These are phyloP conservation scores for Komagataella pseudopastoris DNA, from an alignment of 805 yeast species.

Conservation along the genomic window DNA sequence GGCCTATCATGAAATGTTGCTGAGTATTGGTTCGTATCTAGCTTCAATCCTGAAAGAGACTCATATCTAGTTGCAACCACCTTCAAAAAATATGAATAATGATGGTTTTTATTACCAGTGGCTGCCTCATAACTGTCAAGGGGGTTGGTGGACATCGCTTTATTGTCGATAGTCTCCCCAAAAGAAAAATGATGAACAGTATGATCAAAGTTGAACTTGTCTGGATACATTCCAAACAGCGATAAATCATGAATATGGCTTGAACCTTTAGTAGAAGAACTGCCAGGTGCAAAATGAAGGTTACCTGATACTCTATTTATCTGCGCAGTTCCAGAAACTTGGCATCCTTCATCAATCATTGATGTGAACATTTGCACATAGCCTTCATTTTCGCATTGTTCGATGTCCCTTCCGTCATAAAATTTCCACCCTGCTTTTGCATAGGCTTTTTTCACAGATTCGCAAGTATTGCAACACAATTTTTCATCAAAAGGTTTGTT, in stretches of 20 bases:
- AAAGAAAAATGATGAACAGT: constrained; percentile 69
- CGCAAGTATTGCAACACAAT: constrained; percentile 78
- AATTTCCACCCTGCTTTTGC: constrained; percentile 75
- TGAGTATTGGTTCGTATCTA: constrained; percentile 84
- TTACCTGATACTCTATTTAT: constrained; percentile 84
- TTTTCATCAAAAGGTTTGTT: constrained; percentile 23
- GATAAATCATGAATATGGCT: constrained; percentile 81
- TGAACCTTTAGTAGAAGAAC: constrained; percentile 42
- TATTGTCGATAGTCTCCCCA: constrained; percentile 42
- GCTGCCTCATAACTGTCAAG: constrained; percentile 38
- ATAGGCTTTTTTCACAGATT: constrained; percentile 69
- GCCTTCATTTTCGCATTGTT: constrained; percentile 85
- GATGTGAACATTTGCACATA: constrained; percentile 51
- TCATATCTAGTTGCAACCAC: constrained; percentile 86
- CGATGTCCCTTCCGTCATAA: constrained; percentile 74
- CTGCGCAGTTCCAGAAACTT: constrained; percentile 65
- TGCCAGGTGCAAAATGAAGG: constrained; percentile 94
- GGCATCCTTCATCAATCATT: constrained; percentile 73
- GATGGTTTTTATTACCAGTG: constrained; percentile 38
- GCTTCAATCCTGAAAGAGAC: constrained; percentile 33
- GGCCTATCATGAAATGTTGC: constrained; percentile 85
- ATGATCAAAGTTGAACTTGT: constrained; percentile 66
- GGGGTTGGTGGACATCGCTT: constrained; percentile 42
- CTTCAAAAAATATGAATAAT: constrained; percentile 69
- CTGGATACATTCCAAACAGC: constrained; percentile 39